A percentile compares a stretch with the other conserved stretches of the same genome.
phyloP scores from a whole-genome alignment of 148 eudicot species.

The Agrostemma githago region DNA sequence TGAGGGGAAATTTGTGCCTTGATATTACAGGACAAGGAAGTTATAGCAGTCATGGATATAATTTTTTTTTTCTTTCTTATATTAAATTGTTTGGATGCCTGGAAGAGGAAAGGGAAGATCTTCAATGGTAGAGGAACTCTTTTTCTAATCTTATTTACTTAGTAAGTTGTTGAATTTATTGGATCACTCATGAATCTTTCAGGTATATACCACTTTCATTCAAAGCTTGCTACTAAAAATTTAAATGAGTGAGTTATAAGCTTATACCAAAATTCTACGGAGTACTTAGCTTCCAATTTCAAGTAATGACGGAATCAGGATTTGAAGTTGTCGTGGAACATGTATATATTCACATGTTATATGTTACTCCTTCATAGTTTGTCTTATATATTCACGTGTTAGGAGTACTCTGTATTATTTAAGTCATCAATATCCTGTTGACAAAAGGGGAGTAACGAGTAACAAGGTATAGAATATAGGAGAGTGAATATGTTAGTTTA shows the following conservation, averaged over 20 bases:
- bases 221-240: background rate
- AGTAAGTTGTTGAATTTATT: conserved; percentile 11
- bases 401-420: too few relatives aligned
- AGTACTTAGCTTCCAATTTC: too few relatives aligned
- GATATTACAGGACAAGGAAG: conserved; percentile 12
- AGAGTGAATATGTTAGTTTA: too few relatives aligned
- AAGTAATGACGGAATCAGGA: background rate
- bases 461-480: too few relatives aligned
- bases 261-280: background rate
- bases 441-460: too few relatives aligned
- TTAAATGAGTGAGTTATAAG: background rate
- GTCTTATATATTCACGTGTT: too few relatives aligned
- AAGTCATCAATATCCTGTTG: too few relatives aligned
- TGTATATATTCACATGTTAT: background rate
- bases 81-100: conserved; percentile 9
- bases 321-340: background rate
- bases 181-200: conserved; percentile 12
- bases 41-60: background rate
- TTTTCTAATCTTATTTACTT: conserved; percentile 15
- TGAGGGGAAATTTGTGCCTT: conserved; percentile 18
- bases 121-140: background rate
- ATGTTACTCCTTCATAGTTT: too few relatives aligned
- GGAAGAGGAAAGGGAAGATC: conserved; percentile 17
- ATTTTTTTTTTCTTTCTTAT: background rate
- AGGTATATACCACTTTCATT: background rate